phyloP scores from a whole-genome alignment of 306 rosid genomes.

The Cyamopsis tetragonoloba region DNA sequence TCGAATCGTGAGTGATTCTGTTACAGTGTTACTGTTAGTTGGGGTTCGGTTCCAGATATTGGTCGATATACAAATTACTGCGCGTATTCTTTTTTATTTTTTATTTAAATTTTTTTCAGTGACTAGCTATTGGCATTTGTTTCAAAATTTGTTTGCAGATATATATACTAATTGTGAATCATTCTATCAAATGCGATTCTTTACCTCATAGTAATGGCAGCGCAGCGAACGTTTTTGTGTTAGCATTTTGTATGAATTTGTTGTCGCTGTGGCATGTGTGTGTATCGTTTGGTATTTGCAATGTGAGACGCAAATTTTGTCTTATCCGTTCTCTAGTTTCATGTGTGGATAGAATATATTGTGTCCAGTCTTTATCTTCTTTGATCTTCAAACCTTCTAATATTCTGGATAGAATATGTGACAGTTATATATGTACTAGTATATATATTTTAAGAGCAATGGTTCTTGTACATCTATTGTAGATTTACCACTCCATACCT shows the following conservation, averaged over 20 bases:
- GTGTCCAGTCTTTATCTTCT: slow-evolving; percentile 22
- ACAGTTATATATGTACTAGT: no score
- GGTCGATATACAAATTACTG: no score
- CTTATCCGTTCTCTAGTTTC: slow-evolving; percentile 25
- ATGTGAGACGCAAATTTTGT: neutral
- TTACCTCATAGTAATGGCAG: no score
- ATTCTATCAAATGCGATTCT: slow-evolving; percentile 1
- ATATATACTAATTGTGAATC: slow-evolving; percentile 23
- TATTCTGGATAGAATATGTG: no score
- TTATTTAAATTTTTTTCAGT: neutral
- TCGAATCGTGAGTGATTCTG: slow-evolving; percentile 7
- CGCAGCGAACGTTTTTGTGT: no score
- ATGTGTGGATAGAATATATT: slow-evolving; percentile 29
- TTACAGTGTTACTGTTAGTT: neutral
- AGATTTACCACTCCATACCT: no score
- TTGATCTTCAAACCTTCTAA: no score
- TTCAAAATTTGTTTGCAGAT: slow-evolving; percentile 20
- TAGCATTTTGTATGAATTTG: no score
- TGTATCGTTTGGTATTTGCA: no score
- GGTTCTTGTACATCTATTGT: no score
- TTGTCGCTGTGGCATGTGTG: no score
- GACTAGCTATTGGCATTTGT: slow-evolving; percentile 27
- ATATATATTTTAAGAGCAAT: no score
- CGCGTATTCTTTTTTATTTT: neutral
- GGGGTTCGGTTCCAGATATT: slow-evolving; percentile 23